Evolutionary conservation across 2,329 filamentous ascomycete genomes (phyloP), one percentile per base, ranked within the genome.

Genomic region (Fusarium sambucinum): DNA sequence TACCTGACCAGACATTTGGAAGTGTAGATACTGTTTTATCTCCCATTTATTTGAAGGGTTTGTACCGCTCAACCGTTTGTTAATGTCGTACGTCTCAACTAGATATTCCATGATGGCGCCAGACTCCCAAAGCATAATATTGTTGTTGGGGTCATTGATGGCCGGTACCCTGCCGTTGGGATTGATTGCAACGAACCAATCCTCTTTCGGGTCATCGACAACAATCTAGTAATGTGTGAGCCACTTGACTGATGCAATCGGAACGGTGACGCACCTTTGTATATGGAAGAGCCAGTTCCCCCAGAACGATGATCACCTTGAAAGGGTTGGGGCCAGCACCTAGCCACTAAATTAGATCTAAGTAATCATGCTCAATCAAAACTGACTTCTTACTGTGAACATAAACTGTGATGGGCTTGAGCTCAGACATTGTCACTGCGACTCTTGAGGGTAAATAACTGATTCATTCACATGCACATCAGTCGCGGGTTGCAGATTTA

Each of bases 41-140:
- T 44, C 17, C 41, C 41, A 44, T 8, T 44, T 44, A 5, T 11
- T n/a, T 1, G 17, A 14, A 7, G 41, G 11, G 3, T 14, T 29
- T 44, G 16, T 19, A 8, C 41, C 25, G 4, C 23, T 12, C 0
- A 57, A 30, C 1, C n/a, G 53, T 9, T 32, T 2, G 0, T 35
- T 14, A 3, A 19, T 19, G 14, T 57, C 54, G 6, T 57, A 57
- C 1, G 54, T 57, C 2, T 57, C 54, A 2, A 30, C 32, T 1
- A 57, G 16, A 19, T 54, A 57, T 19, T 57, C 54, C 8, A 57
- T n/a, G 6, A 57, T 57, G 5, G 54, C 47, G 4, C 54, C 47
- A 0, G 54, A 57, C 4, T 57, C 54, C 54, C 54, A 54, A 5
- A 57, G 35, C 3, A 29, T 33, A 14, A 54, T 25, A 19, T n/a